Evolutionary conservation across 495 filamentous ascomycete species (phyloP).

Genomic region (Penicillium soppii): DNA sequence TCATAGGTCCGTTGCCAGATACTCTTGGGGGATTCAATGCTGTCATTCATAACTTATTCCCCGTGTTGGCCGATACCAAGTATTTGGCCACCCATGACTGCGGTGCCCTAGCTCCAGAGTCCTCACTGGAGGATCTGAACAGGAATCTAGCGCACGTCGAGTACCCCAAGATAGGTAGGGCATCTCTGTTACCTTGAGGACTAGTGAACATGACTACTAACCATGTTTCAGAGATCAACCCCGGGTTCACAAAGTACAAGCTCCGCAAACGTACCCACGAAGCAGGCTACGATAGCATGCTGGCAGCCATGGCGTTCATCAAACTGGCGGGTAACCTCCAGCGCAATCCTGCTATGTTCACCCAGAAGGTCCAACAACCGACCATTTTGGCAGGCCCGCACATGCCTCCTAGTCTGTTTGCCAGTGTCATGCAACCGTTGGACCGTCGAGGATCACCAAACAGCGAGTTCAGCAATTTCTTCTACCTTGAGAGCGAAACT

Average conservation of each 20-base stretch:
- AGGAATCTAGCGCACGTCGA: slow-evolving; percentile 34
- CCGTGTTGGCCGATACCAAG: slow-evolving; percentile 74
- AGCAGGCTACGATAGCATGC: slow-evolving; percentile 72
- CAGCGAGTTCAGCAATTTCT: slow-evolving; percentile 4
- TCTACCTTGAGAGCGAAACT: not conserved
- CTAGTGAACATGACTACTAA: not conserved
- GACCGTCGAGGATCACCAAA: not conserved
- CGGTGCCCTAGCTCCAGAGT: slow-evolving; percentile 48
- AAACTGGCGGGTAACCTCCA: slow-evolving; percentile 57
- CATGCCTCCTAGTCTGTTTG: not conserved
- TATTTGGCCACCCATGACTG: slow-evolving; percentile 63
- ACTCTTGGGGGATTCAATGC: slow-evolving; percentile 59
- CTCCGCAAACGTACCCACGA: slow-evolving; percentile 52
- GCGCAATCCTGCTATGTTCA: not conserved
- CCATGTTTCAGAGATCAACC: slow-evolving; percentile 26
- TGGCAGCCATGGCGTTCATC: slow-evolving; percentile 65
- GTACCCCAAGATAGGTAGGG: slow-evolving; percentile 48
- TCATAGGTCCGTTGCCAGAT: slow-evolving; percentile 65
- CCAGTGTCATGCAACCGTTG: not conserved
- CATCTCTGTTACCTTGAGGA: not conserved
- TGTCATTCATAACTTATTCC: slow-evolving; percentile 58
- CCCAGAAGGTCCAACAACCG: not conserved
- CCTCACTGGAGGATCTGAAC: slow-evolving; percentile 53
- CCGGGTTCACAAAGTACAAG: slow-evolving; percentile 49
- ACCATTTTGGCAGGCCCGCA: too few species aligned